phyloP scores from a whole-genome alignment of 192 early-diverging fungal species.

The Linnemannia exigua region DNA sequence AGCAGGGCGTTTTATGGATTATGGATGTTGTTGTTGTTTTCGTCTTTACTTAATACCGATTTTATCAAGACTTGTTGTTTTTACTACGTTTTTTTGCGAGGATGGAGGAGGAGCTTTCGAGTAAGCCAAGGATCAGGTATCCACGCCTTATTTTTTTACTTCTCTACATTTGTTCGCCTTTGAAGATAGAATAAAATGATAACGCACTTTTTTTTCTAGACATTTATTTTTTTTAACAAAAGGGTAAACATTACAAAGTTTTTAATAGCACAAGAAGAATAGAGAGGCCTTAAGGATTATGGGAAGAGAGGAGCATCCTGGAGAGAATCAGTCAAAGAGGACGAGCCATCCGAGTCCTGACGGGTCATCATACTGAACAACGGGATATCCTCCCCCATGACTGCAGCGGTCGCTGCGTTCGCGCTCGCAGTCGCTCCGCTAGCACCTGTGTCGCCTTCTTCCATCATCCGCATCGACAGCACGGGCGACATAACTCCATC shows the following conservation, averaged over 20 bases:
- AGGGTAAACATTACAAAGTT: no score
- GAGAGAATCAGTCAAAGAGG: background rate
- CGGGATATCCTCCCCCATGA: background rate
- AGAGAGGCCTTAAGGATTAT: background rate
- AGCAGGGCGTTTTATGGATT: background rate
- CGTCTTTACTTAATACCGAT: background rate
- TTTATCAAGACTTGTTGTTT: background rate
- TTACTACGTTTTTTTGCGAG: background rate
- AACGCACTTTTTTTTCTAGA: no score
- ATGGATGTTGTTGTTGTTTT: no score
- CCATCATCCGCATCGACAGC: slow-evolving; percentile 27
- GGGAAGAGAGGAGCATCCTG: background rate
- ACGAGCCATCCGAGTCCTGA: background rate
- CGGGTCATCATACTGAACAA: background rate
- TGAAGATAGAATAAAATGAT: background rate
- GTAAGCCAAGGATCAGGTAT: background rate
- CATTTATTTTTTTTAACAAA: no score
- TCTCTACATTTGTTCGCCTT: no score
- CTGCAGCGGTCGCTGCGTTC: slow-evolving; percentile 15
- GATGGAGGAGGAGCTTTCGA: background rate
- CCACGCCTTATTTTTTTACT: background rate
- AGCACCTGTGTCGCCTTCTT: background rate
- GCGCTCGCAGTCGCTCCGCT: background rate
- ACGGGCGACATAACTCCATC: slow-evolving; percentile 23
- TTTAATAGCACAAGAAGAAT: background rate